These are phyloP conservation scores for Taphrina pruni DNA, from an alignment of 1,139 yeast species.

Conservation along the genomic window DNA sequence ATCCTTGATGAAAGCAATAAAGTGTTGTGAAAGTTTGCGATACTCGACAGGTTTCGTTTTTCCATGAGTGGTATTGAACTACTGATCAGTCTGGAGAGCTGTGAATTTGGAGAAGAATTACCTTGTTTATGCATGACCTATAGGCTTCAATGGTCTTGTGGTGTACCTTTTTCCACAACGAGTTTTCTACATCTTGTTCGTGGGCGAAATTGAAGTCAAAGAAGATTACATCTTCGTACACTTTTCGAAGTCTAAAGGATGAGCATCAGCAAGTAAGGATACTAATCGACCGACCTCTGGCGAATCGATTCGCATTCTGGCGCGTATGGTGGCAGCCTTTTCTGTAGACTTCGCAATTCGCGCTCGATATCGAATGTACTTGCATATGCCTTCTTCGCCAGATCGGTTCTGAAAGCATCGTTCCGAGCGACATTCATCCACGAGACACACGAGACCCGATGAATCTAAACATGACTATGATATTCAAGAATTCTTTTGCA, in stretches of 20 bases:
- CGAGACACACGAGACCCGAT: neutral
- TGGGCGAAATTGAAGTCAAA: slow-evolving; percentile 43
- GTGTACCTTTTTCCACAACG: slow-evolving; percentile 44
- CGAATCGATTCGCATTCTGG: slow-evolving; percentile 43
- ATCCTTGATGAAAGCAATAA: slow-evolving; percentile 44
- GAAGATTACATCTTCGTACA: slow-evolving; percentile 40
- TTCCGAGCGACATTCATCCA: slow-evolving; percentile 26
- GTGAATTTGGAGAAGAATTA: neutral
- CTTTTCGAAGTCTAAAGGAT: slow-evolving; percentile 39
- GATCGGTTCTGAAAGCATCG: slow-evolving; percentile 10
- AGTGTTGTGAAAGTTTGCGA: slow-evolving; percentile 43
- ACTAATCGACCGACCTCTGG: slow-evolving; percentile 24
- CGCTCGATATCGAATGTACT: slow-evolving; percentile 37
- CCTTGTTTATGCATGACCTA: slow-evolving; percentile 43
- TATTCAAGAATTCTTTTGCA: too few relatives aligned
- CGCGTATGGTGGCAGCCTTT: slow-evolving; percentile 43
- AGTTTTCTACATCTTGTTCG: slow-evolving; percentile 43
- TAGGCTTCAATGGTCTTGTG: slow-evolving; percentile 44
- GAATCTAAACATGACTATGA: too few relatives aligned
- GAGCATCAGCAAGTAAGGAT: neutral
- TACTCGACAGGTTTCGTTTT: slow-evolving; percentile 43
- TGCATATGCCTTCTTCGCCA: slow-evolving; percentile 22
- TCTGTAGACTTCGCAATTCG: slow-evolving; percentile 33
- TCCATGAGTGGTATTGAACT: slow-evolving; percentile 36
- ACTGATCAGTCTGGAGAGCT: neutral